Base-by-base conservation (phyloP, 148 eudicot species). In the Vaccinium corymbosum region DNA sequence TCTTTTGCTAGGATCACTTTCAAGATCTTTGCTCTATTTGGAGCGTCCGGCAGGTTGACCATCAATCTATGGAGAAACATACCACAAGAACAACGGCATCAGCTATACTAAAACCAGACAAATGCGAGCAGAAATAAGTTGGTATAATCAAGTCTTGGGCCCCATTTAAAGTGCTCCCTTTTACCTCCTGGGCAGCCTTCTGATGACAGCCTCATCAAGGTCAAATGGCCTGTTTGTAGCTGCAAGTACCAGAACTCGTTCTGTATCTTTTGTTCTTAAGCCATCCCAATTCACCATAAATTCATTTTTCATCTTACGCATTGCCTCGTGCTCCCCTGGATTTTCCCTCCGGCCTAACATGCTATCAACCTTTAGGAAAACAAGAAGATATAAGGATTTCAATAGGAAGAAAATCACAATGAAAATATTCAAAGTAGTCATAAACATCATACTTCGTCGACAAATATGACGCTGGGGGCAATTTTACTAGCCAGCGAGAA, bases 271-370 rank as follows among this genome's bases (percentile, higher is more conserved):
- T 84, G 98, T 95, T 78, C 98, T 89, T 85, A 95, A 85, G 49
- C 98, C 98, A 90, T 95, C 98, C 98, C 98, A 95, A 80, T 95
- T 94, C 81, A 95, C 94, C 98, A 95, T 95, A 77, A 95, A 95
- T 83, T 95, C 98, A 86, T 95, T 95, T 88, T 95, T 95, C 98
- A 95, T 94, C 85, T 94, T 95, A 55, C 98, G 97, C 98, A 95
- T 95, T 62, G 98, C 98, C 80, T 95, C 98, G 27, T 95, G 98
- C 84, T 96, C 98, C 81, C 98, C 97, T 49, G 97, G 97, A 83
- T 93, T 94, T 89, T 94, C 98, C 84, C 98, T 89, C 83, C 97
- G 90, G 3, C 98, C 98, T 89, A 94, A 84, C 98, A 96, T 96
- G 91, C 98, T 96, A 87, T 96, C 98, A 90, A 94, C 98, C 98